phyloP scores from a whole-genome alignment of 2,329 filamentous ascomycete genomes.

The Diaporthe helianthi region DNA sequence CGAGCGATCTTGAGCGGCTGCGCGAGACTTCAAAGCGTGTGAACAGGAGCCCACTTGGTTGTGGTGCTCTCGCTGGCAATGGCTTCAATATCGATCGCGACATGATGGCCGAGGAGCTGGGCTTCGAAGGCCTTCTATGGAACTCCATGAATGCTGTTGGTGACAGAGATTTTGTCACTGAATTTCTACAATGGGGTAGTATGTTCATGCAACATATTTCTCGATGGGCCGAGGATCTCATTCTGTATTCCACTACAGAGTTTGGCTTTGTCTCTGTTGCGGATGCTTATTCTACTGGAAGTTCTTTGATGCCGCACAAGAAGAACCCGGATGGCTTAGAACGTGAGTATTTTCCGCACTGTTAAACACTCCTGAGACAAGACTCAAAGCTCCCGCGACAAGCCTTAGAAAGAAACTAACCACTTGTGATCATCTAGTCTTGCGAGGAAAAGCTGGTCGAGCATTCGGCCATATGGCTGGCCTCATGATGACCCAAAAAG shows the following conservation, averaged over 20 bases:
- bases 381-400: too few relatives aligned
- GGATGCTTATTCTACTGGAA: slow-evolving; percentile 81
- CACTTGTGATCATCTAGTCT: too few relatives aligned
- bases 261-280: slow-evolving; percentile 79
- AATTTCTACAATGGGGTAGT: slow-evolving; percentile 80
- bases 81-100: slow-evolving; percentile 82
- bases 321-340: slow-evolving; percentile 79
- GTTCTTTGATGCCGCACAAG: slow-evolving; percentile 82
- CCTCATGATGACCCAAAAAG: slow-evolving; percentile 75
- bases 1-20: slow-evolving; percentile 77
- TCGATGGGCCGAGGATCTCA: slow-evolving; percentile 84
- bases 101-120: slow-evolving; percentile 79
- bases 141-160: slow-evolving; percentile 80
- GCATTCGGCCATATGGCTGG: slow-evolving; percentile 57
- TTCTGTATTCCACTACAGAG: slow-evolving; percentile 79
- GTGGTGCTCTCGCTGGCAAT: slow-evolving; percentile 81
- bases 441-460: slow-evolving; percentile 66
- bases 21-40: slow-evolving; percentile 76
- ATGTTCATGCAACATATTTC: slow-evolving; percentile 82
- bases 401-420: too few relatives aligned
- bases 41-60: slow-evolving; percentile 75
- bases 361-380: too few relatives aligned
- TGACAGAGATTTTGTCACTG: slow-evolving; percentile 83
- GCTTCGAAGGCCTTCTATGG: slow-evolving; percentile 76
- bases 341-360: too few relatives aligned